Base-by-base conservation (phyloP, 139 green algal species). In the Tetraselmis chui region DNA sequence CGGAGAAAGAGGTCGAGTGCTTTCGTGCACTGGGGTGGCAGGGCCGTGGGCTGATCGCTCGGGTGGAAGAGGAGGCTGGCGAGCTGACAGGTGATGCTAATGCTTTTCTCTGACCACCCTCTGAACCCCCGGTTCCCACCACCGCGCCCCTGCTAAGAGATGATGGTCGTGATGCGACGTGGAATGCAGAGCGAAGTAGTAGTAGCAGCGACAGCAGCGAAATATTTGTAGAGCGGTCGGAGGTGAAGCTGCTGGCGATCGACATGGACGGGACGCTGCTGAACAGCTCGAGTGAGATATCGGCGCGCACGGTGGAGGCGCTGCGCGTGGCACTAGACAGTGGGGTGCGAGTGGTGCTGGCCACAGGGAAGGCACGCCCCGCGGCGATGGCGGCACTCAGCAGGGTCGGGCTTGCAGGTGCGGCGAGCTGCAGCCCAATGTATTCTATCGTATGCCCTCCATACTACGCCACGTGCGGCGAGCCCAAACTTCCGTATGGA, bases 321-420 rank as follows among this genome's bases (percentile, higher is more conserved):
- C 90, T 98, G 76, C 82, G 85, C 28, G 89, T 87, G 1, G 93
- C 94, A 0, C 29, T 92, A 0, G 86, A 75, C 0, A 24, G 32
- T 2, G 94, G 95, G 1, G 89, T 98, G 59, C 83, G 28, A 0
- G 89, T 99, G 28, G 85, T 96, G 31, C 85, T 98, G 31, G 96
- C 96, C 11, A 99, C 96, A 1, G 96, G 96, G 76, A 99, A 99
- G 84, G 96, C 96, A 22, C 83, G 95, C n/a, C 92, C 95, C 1
- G 95, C 94, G 1, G 95, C 95, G 23, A 80, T 95, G 0, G 78
- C 77, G 24, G 94, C 94, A 0, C 88, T 92, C 30, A 29, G 81
- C 0, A 81, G 83, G 0, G 91, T 89, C 1, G 92, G 90, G 0
- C 88, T 98, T 23, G 86, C 88, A 81, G 92, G 91, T 87, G 76